Evolutionary conservation across 1,139 yeast genomes (phyloP).

Genomic region (Scheffersomyces illinoinensis): DNA sequence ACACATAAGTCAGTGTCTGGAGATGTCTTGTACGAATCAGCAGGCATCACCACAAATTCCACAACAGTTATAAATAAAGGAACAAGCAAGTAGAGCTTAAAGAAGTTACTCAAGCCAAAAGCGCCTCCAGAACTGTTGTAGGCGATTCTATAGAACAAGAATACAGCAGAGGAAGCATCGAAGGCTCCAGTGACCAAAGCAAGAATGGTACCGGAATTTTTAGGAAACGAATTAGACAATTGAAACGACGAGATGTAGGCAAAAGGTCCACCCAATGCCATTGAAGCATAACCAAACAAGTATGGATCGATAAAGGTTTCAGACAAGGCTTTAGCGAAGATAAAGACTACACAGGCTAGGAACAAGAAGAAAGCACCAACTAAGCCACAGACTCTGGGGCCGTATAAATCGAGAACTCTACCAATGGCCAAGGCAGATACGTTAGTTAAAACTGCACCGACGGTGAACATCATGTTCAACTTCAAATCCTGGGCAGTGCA

Average conservation of each 20-base stretch:
- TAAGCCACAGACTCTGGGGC: constrained; percentile 46
- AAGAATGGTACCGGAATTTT: constrained; percentile 40
- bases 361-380: constrained; percentile 41
- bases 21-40: constrained; percentile 40
- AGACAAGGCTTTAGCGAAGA: constrained; percentile 24
- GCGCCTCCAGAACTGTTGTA: constrained; percentile 28
- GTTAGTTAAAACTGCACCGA: constrained; percentile 47
- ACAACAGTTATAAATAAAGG: constrained; percentile 41
- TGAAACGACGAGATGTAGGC: constrained; percentile 47
- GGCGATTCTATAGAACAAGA: constrained; percentile 36
- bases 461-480: constrained; percentile 48
- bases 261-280: constrained; percentile 52
- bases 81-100: constrained; percentile 37
- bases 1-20: constrained; percentile 28
- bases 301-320: constrained; percentile 37
- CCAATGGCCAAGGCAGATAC: constrained; percentile 46
- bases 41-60: constrained; percentile 44
- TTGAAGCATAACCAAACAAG: constrained; percentile 38
- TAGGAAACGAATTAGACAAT: constrained; percentile 46
- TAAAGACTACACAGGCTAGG: constrained; percentile 39
- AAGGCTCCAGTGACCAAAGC: constrained; percentile 50
- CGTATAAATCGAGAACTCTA: constrained; percentile 38
- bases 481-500: constrained; percentile 46
- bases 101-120: constrained; percentile 35
- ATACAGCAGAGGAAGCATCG: constrained; percentile 49